Evolutionary conservation across 2,329 filamentous ascomycete species (phyloP), one percentile per base, ranked within the genome.

Genomic region (Plenodomus biglobosus): DNA sequence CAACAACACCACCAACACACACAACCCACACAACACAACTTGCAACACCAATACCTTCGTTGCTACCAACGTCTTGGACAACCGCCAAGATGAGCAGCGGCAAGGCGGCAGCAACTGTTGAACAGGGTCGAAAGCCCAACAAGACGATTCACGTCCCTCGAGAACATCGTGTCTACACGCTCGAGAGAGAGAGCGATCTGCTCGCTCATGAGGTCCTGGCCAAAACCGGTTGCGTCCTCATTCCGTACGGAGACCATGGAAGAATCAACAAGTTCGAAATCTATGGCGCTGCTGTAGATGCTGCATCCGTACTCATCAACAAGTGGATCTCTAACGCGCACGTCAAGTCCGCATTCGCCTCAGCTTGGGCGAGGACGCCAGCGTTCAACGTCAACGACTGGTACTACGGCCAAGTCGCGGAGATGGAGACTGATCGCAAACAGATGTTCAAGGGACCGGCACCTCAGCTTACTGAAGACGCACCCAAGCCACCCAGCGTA

Each of bases 301-400:
- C 50, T 3, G 64, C 63, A 6, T 17, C 55, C 7, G 24, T 32
- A 37, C 37, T 47, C 7, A 42, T 70, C 38, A 65, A 70, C 41
- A 42, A 63, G 11, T 71, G 66, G 66, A 66, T 71, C 6, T 48
- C 51, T 2, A 55, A 49, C 13, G 50, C 60, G 4, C 44, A 45
- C 13, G 43, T 16, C 18, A 69, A 62, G 42, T 59, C 57, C 13
- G 40, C 44, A 42, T 52, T 53, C 1, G 58, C 67, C 1, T 44
- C 61, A 20, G 53, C 55, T 4, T 71, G 68, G 68, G 59, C 62
- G 1, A 70, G 64, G 48, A 53, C 42, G 17, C 43, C 49, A 7
- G 64, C 66, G 1, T 69, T 59, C 44, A 48, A 64, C 19, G 8
- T 36, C 1, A 44, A 58, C 18, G 45, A 60, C 4, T 69, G 67